Evolutionary conservation across 2,329 filamentous ascomycete species (phyloP).

Genomic region (Fusarium xyrophilum): DNA sequence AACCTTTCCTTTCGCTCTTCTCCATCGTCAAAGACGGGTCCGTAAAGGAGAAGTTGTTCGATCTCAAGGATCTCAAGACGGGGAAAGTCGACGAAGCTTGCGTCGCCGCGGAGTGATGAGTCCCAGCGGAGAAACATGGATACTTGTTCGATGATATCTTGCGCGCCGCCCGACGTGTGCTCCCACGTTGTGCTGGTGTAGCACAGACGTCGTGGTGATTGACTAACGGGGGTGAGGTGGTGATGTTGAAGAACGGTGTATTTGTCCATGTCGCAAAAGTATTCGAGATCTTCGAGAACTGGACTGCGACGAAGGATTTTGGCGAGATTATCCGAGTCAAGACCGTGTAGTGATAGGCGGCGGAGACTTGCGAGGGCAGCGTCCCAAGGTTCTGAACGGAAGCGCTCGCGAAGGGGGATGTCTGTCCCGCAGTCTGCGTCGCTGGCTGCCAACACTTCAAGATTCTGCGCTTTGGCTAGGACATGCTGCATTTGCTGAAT

Average conservation of each 20-base stretch:
- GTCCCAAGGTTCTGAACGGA: slow-evolving; percentile 38
- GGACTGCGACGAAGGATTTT: slow-evolving; percentile 39
- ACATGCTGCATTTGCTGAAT: slow-evolving; percentile 43
- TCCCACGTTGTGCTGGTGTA: slow-evolving; percentile 41
- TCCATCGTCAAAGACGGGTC: slow-evolving; percentile 38
- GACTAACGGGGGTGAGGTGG: slow-evolving; percentile 28
- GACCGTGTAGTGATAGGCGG: slow-evolving; percentile 36
- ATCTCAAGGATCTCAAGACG: slow-evolving; percentile 40
- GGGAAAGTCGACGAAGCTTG: slow-evolving; percentile 39
- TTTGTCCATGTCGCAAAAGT: slow-evolving; percentile 43
- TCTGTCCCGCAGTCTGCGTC: slow-evolving; percentile 40
- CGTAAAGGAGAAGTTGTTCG: slow-evolving; percentile 40
- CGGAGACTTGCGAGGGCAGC: slow-evolving; percentile 37
- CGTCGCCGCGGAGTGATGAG: slow-evolving; percentile 34
- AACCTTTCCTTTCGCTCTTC: slow-evolving; percentile 31
- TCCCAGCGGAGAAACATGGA: slow-evolving; percentile 39
- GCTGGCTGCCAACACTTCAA: slow-evolving; percentile 36
- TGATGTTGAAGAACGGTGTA: slow-evolving; percentile 39
- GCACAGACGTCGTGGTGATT: slow-evolving; percentile 35
- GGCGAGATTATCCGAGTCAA: slow-evolving; percentile 38
- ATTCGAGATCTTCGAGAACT: slow-evolving; percentile 38
- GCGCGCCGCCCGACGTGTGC: slow-evolving; percentile 31
- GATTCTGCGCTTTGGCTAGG: slow-evolving; percentile 37
- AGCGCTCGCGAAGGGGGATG: slow-evolving; percentile 38
- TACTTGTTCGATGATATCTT: slow-evolving; percentile 39